Percentiles rank a stretch among this genome's conserved stretches.
phyloP scores from a whole-genome alignment of 106 monocot species.

The Acanthochlamys bracteata region DNA sequence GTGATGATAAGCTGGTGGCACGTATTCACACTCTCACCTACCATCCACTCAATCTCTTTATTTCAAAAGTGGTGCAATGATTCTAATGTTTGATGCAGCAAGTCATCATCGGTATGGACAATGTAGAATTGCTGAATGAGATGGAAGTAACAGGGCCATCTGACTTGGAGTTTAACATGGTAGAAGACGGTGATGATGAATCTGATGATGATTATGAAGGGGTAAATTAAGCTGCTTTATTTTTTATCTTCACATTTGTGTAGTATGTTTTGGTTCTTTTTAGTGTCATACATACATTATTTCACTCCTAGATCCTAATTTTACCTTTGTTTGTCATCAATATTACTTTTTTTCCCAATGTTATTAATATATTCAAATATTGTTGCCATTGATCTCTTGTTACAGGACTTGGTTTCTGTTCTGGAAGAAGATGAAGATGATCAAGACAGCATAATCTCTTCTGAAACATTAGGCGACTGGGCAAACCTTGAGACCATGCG shows the following conservation, averaged over 20 bases:
- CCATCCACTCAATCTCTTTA: constrained; percentile 1
- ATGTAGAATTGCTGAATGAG: constrained; percentile 51
- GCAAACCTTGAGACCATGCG: constrained; percentile 62
- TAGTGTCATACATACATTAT: too few relatives aligned
- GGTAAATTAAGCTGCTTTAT: too few relatives aligned
- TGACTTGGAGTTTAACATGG: constrained; percentile 45
- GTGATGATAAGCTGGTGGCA: constrained; percentile 77
- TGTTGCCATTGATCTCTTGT: neutral
- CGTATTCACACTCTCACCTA: neutral
- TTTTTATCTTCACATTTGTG: too few relatives aligned
- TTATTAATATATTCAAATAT: constrained; percentile 2
- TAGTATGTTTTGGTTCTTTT: too few relatives aligned
- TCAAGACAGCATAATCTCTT: constrained; percentile 25
- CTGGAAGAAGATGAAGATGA: constrained; percentile 62
- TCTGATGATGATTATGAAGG: constrained; percentile 55
- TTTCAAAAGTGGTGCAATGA: too few relatives aligned
- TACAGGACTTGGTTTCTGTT: constrained; percentile 38
- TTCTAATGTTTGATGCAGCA: constrained; percentile 56
- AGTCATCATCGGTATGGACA: constrained; percentile 74
- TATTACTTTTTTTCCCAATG: neutral
- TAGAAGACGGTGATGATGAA: constrained; percentile 44
- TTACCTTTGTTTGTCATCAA: constrained; percentile 1
- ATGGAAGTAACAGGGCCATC: constrained; percentile 40
- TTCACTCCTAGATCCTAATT: too few relatives aligned
- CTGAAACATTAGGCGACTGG: constrained; percentile 55